These are phyloP conservation scores for Arctium lappa DNA, from an alignment of 129 eudicot genomes.

Conservation along the genomic window DNA sequence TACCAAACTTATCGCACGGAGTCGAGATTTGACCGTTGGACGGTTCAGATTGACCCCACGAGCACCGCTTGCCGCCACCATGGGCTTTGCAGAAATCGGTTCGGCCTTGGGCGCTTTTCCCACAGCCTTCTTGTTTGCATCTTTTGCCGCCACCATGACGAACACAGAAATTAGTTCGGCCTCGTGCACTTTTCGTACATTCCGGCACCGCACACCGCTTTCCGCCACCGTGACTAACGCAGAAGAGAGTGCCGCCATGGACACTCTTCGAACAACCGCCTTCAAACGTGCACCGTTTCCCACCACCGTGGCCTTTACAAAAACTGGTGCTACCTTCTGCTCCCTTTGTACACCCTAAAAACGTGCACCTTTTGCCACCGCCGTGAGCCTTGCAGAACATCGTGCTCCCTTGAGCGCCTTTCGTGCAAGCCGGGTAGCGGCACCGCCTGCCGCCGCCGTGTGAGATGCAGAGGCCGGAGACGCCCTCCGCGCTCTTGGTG, in stretches of 20 bases:
- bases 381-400: slow-evolving; percentile 88
- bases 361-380: slow-evolving; percentile 83
- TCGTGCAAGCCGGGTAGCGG: slow-evolving; percentile 49
- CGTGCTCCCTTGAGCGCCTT: slow-evolving; percentile 98
- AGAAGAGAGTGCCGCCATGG: slow-evolving; percentile 78
- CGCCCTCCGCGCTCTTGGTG: slow-evolving; percentile 75
- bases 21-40: slow-evolving; percentile 22
- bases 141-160: slow-evolving; percentile 97
- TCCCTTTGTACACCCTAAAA: slow-evolving; percentile 72
- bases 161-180: slow-evolving; percentile 72
- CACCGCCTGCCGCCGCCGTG: slow-evolving; percentile 93
- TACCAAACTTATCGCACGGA: slow-evolving; percentile 60
- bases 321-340: slow-evolving; percentile 90
- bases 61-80: slow-evolving; percentile 85
- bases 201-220: slow-evolving; percentile 69
- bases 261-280: slow-evolving; percentile 88
- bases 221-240: slow-evolving; percentile 91
- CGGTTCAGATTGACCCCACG: slow-evolving; percentile 54
- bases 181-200: slow-evolving; percentile 89
- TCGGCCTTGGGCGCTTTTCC: slow-evolving; percentile 92
- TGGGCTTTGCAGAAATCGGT: slow-evolving; percentile 91
- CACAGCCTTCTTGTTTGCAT: slow-evolving; percentile 65
- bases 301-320: slow-evolving; percentile 98
- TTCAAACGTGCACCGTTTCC: slow-evolving; percentile 72
- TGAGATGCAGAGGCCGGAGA: slow-evolving; percentile 66